Conservation (phyloP, 306 rosid genomes). For the Vicia faba region DNA sequence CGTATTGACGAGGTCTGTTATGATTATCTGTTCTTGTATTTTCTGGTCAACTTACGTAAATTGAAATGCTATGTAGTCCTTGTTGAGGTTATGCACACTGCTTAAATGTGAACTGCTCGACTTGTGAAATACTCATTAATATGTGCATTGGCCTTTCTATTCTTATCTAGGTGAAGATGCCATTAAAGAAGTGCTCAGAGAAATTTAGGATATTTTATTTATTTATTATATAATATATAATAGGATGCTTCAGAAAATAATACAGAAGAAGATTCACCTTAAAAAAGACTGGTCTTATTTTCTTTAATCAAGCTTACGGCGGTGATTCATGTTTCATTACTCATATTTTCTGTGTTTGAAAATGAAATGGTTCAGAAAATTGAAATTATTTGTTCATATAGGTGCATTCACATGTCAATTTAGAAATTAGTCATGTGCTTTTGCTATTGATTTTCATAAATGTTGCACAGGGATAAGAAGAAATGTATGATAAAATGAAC, state of each 20-base stretch:
- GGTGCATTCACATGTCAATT: neutral
- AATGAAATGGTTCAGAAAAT: constrained; percentile 7
- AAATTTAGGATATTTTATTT: neutral
- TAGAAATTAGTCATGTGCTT: constrained; percentile 1
- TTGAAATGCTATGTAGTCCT: constrained; percentile 24
- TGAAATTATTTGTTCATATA: neutral
- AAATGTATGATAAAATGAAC: constrained; percentile 3
- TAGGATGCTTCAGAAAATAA: constrained; percentile 11
- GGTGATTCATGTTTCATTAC: constrained; percentile 2
- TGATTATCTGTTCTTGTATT: neutral
- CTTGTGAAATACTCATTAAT: constrained; percentile 1
- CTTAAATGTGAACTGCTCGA: constrained; percentile 10
- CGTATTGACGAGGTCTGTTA: constrained; percentile 63
- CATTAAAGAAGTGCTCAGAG: neutral
- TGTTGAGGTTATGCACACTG: constrained; percentile 26
- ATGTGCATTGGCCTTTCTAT: constrained; percentile 9
- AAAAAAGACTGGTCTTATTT: neutral
- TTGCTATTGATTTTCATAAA: neutral
- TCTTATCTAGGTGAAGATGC: neutral
- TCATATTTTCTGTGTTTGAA: constrained; percentile 13
- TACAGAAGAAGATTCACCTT: constrained; percentile 1
- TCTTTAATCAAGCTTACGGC: constrained; percentile 1
- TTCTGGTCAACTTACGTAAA: constrained; percentile 17
- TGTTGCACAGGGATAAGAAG: neutral
- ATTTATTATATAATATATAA: neutral